A percentile compares a stretch with the other conserved stretches of the same genome.
Conservation (phyloP, 2,329 filamentous ascomycete species). For the Blastomyces percursus region DNA sequence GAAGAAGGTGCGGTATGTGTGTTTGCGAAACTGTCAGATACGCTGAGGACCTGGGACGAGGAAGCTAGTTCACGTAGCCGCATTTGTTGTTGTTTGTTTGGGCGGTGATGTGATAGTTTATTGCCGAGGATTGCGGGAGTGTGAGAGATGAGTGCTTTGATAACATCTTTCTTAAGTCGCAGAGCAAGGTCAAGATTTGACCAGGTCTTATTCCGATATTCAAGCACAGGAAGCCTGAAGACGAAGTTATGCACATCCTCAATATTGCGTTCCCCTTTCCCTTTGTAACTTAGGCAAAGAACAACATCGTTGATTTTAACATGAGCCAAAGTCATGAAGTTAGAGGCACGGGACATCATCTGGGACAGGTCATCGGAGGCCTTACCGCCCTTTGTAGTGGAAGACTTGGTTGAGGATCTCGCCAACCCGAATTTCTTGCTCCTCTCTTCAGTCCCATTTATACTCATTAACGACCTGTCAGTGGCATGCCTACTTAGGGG, state of each 20-base stretch:
- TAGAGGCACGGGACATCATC: conserved; percentile 91
- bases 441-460: conserved; percentile 27
- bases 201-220: conserved; percentile 99
- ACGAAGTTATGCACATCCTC: conserved; percentile 97
- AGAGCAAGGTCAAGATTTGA: conserved; percentile 91
- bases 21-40: conserved; percentile 14
- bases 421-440: conserved; percentile 40
- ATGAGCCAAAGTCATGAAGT: conserved; percentile 94
- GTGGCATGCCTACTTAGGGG: conserved; percentile 27
- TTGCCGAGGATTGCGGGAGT: conserved; percentile 95
- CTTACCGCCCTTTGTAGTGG: conserved; percentile 42
- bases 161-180: conserved; percentile 85
- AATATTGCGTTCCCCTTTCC: conserved; percentile 86
- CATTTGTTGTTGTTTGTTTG: conserved; percentile 65
- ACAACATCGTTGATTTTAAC: conserved; percentile 94
- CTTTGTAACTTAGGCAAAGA: conserved; percentile 91
- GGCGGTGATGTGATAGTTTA: conserved; percentile 84
- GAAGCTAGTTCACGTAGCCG: conserved; percentile 76
- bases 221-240: conserved; percentile 84
- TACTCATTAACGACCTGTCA: conserved; percentile 27
- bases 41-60: conserved; percentile 54
- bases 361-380: conserved; percentile 82
- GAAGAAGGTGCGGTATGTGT: conserved; percentile 10
- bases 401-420: conserved; percentile 35
- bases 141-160: conserved; percentile 87